Base-by-base conservation (phyloP, 2,329 filamentous ascomycete species). In the Purpureocillium takamizusanense region DNA sequence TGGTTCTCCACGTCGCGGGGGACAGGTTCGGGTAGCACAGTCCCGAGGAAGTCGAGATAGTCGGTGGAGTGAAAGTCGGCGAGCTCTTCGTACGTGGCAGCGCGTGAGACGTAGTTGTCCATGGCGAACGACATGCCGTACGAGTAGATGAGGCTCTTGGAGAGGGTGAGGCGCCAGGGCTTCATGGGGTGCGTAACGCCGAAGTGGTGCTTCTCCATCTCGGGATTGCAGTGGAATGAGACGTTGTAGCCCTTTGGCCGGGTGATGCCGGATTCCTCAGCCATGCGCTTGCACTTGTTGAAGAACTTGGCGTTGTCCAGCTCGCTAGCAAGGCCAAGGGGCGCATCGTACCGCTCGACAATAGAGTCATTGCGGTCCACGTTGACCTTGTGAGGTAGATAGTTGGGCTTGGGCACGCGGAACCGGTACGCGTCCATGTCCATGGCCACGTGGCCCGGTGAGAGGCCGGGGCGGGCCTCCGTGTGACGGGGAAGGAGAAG, bases 111-210 rank as follows among this genome's bases (percentile, higher is more conserved):
- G 62, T 94, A 95, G 47, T 90, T 83, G 62, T 97, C 88, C 92
- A 98, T 97, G 45, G 87, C 88, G 53, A 90, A 85, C 52, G 94
- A 88, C 75, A 98, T 86, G 48, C 92, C 92, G 60, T 97, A 97
- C 2, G 87, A 84, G 56, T 94, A 82, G 46, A 98, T 87, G 34
- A 98, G 76, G 52, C 92, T 87, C 61, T 98, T 97, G 40, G 92
- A 94, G 39, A 98, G 74, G 13, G 89, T 95, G 46, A 98, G 69
- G 28, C 92, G 86, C 90, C 92, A 97, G 42, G 92, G 92, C 61
- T 98, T 98, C 92, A 98, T 98, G 15, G 92, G 92, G 67, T 98
- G 92, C 9, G 86, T 89, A 64, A 86, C 83, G 48, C 92, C 92
- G 60, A 98, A 98, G 61, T 98, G 92, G 62, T 97, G 90, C 56